phyloP scores from a whole-genome alignment of 441 rosid genomes.

The Geranium incanum region DNA sequence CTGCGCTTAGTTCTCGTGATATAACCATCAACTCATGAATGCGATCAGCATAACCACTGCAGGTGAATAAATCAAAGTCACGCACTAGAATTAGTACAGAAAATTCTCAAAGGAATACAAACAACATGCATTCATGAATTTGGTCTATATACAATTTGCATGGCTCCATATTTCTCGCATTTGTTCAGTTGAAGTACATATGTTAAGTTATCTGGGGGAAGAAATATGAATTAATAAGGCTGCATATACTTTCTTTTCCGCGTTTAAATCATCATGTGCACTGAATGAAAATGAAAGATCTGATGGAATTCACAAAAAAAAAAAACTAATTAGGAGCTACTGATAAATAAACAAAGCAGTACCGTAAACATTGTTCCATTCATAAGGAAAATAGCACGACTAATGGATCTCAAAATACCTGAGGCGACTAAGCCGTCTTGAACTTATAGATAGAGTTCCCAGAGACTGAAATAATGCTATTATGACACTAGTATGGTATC shows the following conservation, averaged over 20 bases:
- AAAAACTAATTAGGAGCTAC: neutral
- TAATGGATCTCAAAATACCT: constrained; percentile 44
- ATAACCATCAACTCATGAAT: constrained; percentile 80
- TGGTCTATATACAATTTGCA: neutral
- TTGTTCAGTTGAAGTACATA: neutral
- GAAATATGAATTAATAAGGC: too few relatives aligned
- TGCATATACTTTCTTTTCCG: too few relatives aligned
- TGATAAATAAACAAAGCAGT: neutral
- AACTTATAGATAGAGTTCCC: constrained; percentile 93
- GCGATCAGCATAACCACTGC: constrained; percentile 98
- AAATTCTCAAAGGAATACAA: constrained; percentile 9
- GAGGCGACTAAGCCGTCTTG: constrained; percentile 88
- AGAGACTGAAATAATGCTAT: constrained; percentile 85
- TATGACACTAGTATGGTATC: constrained; percentile 98
- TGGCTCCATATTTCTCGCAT: neutral
- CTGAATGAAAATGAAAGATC: neutral
- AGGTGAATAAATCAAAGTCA: constrained; percentile 1
- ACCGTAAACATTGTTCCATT: neutral
- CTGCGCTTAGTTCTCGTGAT: constrained; percentile 70
- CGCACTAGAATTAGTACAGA: constrained; percentile 6
- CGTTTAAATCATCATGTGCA: neutral
- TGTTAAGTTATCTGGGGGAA: too few relatives aligned
- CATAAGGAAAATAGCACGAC: neutral
- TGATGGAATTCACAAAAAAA: neutral
- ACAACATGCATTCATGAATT: neutral